Conservation (phyloP, 2,329 filamentous ascomycete species). For the Teratosphaeria epicoccoides region DNA sequence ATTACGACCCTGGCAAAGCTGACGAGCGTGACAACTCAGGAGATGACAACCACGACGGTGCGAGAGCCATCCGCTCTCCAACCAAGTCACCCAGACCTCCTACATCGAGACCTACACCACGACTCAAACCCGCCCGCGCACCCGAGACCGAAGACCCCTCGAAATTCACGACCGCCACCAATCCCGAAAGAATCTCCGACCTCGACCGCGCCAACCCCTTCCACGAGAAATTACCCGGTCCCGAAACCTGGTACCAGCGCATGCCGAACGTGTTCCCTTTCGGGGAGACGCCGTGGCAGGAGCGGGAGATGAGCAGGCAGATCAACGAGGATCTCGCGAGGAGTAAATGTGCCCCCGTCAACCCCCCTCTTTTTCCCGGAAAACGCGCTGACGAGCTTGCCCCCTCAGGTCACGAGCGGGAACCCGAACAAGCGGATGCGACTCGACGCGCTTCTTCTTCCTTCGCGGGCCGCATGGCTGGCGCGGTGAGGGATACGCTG, state of each 20-base stretch:
- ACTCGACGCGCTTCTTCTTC: not conserved
- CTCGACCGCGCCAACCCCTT: constrained; percentile 14
- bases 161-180: not conserved
- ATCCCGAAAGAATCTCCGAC: not conserved
- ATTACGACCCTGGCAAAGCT: not conserved
- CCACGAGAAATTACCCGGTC: constrained; percentile 18
- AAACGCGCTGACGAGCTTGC: no score
- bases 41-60: no score
- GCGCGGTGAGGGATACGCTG: not conserved
- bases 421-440: not conserved
- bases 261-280: constrained; percentile 23
- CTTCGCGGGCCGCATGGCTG: not conserved
- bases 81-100: not conserved
- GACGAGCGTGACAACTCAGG: no score
- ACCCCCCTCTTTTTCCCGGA: no score
- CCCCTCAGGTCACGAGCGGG: constrained; percentile 1
- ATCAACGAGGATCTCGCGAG: constrained; percentile 20
- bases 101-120: no score
- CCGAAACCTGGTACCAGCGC: constrained; percentile 21
- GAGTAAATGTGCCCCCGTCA: no score
- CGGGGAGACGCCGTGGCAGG: constrained; percentile 23
- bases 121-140: no score
- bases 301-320: constrained; percentile 16
- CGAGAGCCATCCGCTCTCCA: no score
- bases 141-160: no score